Conservation (phyloP, 2,329 filamentous ascomycete genomes). For the Alternaria sp. region DNA sequence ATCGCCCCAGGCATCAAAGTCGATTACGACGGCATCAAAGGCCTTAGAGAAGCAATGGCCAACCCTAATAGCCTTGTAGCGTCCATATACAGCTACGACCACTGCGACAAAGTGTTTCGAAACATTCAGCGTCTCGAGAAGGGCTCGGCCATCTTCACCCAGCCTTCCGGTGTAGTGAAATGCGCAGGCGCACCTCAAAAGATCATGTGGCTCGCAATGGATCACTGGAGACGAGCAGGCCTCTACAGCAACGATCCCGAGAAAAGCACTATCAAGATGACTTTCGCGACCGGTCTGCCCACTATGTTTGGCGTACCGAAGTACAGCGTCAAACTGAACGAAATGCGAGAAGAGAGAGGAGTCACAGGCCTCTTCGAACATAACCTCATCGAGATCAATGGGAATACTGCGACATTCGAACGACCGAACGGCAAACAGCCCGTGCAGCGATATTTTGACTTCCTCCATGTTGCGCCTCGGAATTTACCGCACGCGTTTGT, state of each 20-base stretch:
- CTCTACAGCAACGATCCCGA: slow-evolving; percentile 34
- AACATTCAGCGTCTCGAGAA: slow-evolving; percentile 39
- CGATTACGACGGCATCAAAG: slow-evolving; percentile 36
- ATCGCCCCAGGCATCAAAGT: slow-evolving; percentile 59
- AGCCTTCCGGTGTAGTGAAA: slow-evolving; percentile 47
- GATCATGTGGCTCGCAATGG: slow-evolving; percentile 50
- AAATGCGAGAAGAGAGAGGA: slow-evolving; percentile 43
- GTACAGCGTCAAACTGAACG: slow-evolving; percentile 45
- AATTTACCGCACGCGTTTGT: slow-evolving; percentile 47
- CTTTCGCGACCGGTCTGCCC: slow-evolving; percentile 48
- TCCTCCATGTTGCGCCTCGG: slow-evolving; percentile 47
- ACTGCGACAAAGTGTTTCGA: slow-evolving; percentile 45
- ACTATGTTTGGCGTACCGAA: slow-evolving; percentile 52
- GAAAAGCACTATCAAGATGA: slow-evolving; percentile 42
- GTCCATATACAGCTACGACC: slow-evolving; percentile 48
- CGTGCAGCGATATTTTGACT: slow-evolving; percentile 43
- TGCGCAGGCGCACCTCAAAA: slow-evolving; percentile 51
- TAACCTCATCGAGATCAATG: slow-evolving; percentile 45
- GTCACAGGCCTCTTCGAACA: slow-evolving; percentile 49
- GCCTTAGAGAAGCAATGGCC: slow-evolving; percentile 43
- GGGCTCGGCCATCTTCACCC: slow-evolving; percentile 48
- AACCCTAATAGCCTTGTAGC: slow-evolving; percentile 43
- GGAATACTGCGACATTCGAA: slow-evolving; percentile 45
- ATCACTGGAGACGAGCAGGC: slow-evolving; percentile 45
- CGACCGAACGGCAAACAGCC: slow-evolving; percentile 29